These are phyloP conservation scores for Pogostemon cablin DNA, from an alignment of 257 asterid genomes.

Conservation along the genomic window DNA sequence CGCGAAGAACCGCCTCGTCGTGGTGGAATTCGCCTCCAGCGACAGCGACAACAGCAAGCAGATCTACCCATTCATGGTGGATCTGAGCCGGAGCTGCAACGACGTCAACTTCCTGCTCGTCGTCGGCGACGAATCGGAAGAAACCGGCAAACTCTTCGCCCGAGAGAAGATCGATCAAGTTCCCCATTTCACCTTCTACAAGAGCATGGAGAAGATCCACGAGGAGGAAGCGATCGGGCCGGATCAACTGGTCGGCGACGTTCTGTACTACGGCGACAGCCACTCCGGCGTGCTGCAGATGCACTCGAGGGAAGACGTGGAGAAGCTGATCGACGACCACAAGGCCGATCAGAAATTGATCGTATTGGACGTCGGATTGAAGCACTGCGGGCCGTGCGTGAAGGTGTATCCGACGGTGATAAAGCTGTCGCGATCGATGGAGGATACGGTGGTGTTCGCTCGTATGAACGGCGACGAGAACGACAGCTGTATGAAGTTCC, in stretches of 20 bases:
- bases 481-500: constrained; percentile 89
- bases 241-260: constrained; percentile 83
- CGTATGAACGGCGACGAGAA: constrained; percentile 98
- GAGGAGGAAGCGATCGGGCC: constrained; percentile 95
- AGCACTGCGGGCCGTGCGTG: constrained; percentile 97
- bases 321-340: constrained; percentile 62
- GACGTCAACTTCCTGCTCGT: constrained; percentile 86
- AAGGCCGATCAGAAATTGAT: constrained; percentile 55
- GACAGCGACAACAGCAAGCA: constrained; percentile 51
- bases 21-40: constrained; percentile 77
- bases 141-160: constrained; percentile 62
- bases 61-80: constrained; percentile 91
- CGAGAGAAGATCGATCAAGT: constrained; percentile 72
- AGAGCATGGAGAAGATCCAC: constrained; percentile 84
- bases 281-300: constrained; percentile 87
- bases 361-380: constrained; percentile 89
- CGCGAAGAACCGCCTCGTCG: constrained; percentile 77
- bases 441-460: constrained; percentile 76
- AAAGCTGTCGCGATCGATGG: constrained; percentile 82
- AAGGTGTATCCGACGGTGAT: constrained; percentile 93
- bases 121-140: constrained; percentile 85
- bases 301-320: constrained; percentile 76
- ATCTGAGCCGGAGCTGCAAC: constrained; percentile 81
- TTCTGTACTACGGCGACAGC: constrained; percentile 86
- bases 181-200: constrained; percentile 95